Base-by-base conservation (phyloP, 2,329 filamentous ascomycete genomes). In the Penicillium sp. region DNA sequence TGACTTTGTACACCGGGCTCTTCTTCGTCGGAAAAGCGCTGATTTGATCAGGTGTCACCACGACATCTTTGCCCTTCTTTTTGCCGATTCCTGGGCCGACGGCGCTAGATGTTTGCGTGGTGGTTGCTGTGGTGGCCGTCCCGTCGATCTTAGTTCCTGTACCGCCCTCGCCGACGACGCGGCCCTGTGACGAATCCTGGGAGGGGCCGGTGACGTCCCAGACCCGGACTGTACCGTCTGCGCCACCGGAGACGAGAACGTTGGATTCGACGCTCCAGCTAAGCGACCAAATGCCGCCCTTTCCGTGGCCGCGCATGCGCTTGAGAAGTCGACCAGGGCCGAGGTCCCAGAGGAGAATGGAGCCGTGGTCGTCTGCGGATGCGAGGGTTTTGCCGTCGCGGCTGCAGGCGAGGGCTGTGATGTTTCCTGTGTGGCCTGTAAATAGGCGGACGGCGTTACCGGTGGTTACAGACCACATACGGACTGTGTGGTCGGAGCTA, bases 21-120 rank as follows among this genome's bases (percentile, higher is more conserved):
- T 96, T 97, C 85, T 99, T 99, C 4, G 95, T 98, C 0, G 92
- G 89, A 74, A 97, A 98, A 0, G 92, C 93, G 66, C 88, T 92
- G 79, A 99, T 96, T 79, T 98, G 95, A 73, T 99, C 95, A 0
- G 93, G 90, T 0, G 90, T 93, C 49, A 97, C 90, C 71, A 92
- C 91, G 4, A 93, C 91, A 71, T 97, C 94, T 77, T 97, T 97
- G 60, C 86, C 87, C 76, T 92, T 92, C 81, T 96, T 96, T 84
- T 80, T 79, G 55, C 75, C 75, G 26, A 80, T 74, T 19, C 69
- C 73, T 7, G 79, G 75, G 7, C 76, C 79, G 17, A 79, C 78
- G 5, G 76, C 76, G 21, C 81, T 81, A 49, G 85, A 83, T 3
- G 78, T 66, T 55, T 76, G 76, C 2, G 71, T 67, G 57, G 78